Evolutionary conservation across 352 stramenopile species (phyloP).

Genomic region (Globisporangium solare): DNA sequence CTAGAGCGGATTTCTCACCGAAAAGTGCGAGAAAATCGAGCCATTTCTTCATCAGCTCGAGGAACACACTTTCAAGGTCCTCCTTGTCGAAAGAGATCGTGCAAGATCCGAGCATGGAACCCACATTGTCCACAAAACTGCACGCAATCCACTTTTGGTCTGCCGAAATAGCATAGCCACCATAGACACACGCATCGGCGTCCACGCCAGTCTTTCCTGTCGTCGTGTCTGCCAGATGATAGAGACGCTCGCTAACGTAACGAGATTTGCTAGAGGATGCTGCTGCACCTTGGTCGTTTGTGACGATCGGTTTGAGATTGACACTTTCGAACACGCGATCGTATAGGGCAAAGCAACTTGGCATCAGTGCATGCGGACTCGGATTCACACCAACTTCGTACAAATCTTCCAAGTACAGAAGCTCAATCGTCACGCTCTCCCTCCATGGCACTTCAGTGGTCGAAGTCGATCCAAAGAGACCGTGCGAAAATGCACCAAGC

Average conservation of each 20-base stretch:
- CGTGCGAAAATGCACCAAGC: slow-evolving; percentile 53
- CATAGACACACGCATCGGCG: slow-evolving; percentile 33
- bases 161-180: slow-evolving; percentile 45
- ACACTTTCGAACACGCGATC: slow-evolving; percentile 62
- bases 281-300: not conserved
- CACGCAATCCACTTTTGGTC: slow-evolving; percentile 58
- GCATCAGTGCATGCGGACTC: slow-evolving; percentile 51
- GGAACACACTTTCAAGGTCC: slow-evolving; percentile 27
- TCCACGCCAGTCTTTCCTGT: slow-evolving; percentile 5
- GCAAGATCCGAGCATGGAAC: slow-evolving; percentile 54
- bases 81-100: slow-evolving; percentile 30
- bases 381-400: slow-evolving; percentile 61
- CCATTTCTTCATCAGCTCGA: slow-evolving; percentile 42
- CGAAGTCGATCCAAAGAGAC: slow-evolving; percentile 39
- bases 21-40: slow-evolving; percentile 58
- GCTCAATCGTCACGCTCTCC: slow-evolving; percentile 57
- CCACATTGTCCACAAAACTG: slow-evolving; percentile 49
- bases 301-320: slow-evolving; percentile 33
- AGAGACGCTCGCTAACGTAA: slow-evolving; percentile 59
- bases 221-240: slow-evolving; percentile 35
- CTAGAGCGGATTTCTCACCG: slow-evolving; percentile 37
- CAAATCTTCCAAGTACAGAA: slow-evolving; percentile 70
- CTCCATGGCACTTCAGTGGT: slow-evolving; percentile 27
- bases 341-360: slow-evolving; percentile 60
- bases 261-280: slow-evolving; percentile 16